Base-by-base conservation (phyloP, 768 basidiomycete genomes). In the Suillus discolor region DNA sequence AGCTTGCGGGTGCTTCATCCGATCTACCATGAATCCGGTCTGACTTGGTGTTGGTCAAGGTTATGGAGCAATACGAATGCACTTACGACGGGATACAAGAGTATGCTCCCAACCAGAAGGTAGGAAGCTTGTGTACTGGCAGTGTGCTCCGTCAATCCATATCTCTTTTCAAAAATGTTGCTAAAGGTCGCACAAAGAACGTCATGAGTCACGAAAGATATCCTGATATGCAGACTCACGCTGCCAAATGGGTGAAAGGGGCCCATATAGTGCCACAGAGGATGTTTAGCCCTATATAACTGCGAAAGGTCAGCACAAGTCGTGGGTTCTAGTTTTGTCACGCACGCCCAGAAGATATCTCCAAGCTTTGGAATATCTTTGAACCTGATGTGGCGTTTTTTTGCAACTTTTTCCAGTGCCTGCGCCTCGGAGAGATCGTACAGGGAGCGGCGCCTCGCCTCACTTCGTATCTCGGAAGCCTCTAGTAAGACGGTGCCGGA, bases 301-400 rank as follows among this genome's bases (percentile, higher is more conserved):
- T 91, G 68, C 8, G 34, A 34, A 62, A 7, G 38, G 23, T 69
- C 66, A 64, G 67, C 44, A 61, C 25, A 38, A 38, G 47, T 23
- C 31, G 15, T 4, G 34, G 62, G 12, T 18, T 51, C 12, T 34
- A 49, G 55, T 13, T 31, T 13, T 64, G 54, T 45, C 4, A 77
- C 87, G 78, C 74, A 90, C 87, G 86, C 87, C 91, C 90, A 92
- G 68, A 92, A 92, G 13, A 90, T 80, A 72, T 92, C 92, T 4
- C 92, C 92, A 5, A 93, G 80, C 68, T 84, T 83, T 2, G 85
- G 81, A 45, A 93, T 82, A 66, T 91, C 84, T 49, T 78, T 77
- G 42, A 92, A 69, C 64, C 85, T 80, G 20, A 93, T 89, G 69
- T 78, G 82, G 42, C 83, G 83, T 75, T 90, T 92, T 68, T 83